Evolutionary conservation across 2,329 filamentous ascomycete genomes (phyloP).

Genomic region (Pseudogymnoascus sp.): DNA sequence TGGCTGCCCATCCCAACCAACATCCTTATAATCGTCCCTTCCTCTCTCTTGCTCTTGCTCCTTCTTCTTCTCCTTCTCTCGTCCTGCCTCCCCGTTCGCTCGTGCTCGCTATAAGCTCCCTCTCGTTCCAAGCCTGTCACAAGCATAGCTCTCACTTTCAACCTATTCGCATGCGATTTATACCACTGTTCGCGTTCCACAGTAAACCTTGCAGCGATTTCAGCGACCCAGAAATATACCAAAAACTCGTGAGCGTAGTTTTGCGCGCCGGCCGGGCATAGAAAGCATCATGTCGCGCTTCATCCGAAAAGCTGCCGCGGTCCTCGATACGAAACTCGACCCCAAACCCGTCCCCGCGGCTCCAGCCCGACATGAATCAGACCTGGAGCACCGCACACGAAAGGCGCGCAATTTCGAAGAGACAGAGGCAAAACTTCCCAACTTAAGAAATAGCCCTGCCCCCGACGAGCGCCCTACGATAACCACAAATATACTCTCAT

Average conservation of each 20-base stretch:
- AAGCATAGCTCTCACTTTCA: neutral
- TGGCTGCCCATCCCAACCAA: neutral
- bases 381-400: constrained; percentile 46
- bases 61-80: neutral
- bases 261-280: neutral
- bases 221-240: neutral
- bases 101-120: neutral
- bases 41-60: neutral
- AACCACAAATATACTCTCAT: constrained; percentile 38
- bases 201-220: neutral
- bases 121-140: neutral
- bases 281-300: neutral
- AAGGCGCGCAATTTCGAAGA: constrained; percentile 42
- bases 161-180: neutral
- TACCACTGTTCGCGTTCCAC: neutral
- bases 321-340: neutral
- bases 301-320: neutral
- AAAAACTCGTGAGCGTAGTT: neutral
- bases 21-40: neutral
- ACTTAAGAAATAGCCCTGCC: constrained; percentile 26
- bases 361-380: constrained; percentile 20
- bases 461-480: constrained; percentile 19
- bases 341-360: constrained; percentile 14
- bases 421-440: constrained; percentile 41
- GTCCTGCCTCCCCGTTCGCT: neutral